A percentile compares a stretch with the other conserved stretches of the same genome.
phyloP scores from a whole-genome alignment of 2,329 filamentous ascomycete genomes.

The Immersiporthe knoxdaviesiana region DNA sequence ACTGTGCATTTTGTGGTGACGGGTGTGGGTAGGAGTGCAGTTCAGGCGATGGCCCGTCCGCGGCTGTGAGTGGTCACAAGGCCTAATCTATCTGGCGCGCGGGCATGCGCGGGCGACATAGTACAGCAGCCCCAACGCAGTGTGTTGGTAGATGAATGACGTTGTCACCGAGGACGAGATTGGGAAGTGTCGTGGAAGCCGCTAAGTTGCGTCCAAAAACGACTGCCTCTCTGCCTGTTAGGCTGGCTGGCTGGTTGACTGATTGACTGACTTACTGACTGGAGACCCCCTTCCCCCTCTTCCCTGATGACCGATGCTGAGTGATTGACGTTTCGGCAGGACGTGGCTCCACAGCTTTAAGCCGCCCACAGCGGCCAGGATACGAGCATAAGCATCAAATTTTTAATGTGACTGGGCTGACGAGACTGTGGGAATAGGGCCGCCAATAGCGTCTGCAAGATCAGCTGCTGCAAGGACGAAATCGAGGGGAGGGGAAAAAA shows the following conservation, averaged over 20 bases:
- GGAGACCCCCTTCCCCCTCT: background rate
- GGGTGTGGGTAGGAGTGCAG: background rate
- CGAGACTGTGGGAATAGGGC: background rate
- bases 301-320: background rate
- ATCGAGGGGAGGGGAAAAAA: no score
- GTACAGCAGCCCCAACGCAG: background rate
- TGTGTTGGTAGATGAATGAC: background rate
- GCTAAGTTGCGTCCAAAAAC: background rate
- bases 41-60: constrained; percentile 9
- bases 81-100: constrained; percentile 22
- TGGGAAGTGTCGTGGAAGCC: background rate
- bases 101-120: background rate
- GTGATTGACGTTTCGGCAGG: constrained; percentile 2
- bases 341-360: background rate
- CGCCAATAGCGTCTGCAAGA: background rate
- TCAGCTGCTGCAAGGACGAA: background rate
- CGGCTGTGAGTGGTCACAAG: constrained; percentile 15
- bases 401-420: background rate
- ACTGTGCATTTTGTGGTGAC: constrained; percentile 1
- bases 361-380: background rate
- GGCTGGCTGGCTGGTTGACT: no score
- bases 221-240: background rate
- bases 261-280: background rate
- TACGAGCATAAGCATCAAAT: background rate
- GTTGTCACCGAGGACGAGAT: background rate